A percentile compares a stretch with the other conserved stretches of the same genome.
Conservation (phyloP, 352 stramenopile genomes). For the Globisporangium barbulae region DNA sequence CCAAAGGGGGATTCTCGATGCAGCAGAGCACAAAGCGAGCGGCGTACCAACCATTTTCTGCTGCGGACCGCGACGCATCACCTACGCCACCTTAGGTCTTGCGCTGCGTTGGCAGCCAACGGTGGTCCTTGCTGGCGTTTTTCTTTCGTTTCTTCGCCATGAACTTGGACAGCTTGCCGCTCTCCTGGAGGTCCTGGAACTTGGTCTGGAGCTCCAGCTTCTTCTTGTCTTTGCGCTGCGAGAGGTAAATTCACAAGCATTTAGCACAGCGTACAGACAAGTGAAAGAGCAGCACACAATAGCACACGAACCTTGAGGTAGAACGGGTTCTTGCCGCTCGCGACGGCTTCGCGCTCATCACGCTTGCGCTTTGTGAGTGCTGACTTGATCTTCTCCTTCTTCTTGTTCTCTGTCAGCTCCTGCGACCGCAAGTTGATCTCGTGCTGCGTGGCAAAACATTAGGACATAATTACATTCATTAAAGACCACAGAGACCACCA, state of each 20-base stretch:
- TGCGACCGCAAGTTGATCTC: conserved; percentile 70
- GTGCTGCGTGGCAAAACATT: conserved; percentile 25
- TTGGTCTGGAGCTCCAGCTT: conserved; percentile 88
- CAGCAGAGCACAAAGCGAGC: neutral
- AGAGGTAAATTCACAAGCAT: neutral
- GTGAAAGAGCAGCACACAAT: neutral
- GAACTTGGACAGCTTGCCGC: conserved; percentile 89
- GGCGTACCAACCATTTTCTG: neutral
- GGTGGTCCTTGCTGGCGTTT: conserved; percentile 92
- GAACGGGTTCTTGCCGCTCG: conserved; percentile 86
- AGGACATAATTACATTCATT: neutral
- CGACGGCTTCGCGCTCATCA: conserved; percentile 87
- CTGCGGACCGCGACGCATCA: neutral
- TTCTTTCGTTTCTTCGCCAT: conserved; percentile 94
- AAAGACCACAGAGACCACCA: neutral
- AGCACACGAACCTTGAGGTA: conserved; percentile 74
- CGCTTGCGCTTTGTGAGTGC: conserved; percentile 78
- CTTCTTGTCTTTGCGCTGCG: conserved; percentile 89
- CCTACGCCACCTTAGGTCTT: conserved; percentile 30
- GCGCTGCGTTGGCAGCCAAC: conserved; percentile 85
- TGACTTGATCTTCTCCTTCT: conserved; percentile 66
- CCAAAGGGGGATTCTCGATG: neutral
- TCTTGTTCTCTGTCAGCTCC: conserved; percentile 71
- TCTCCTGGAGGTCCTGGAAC: conserved; percentile 88
- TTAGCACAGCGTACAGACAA: neutral